Base-by-base conservation (phyloP, 2,329 filamentous ascomycete species). In the Aulographum hederae region DNA sequence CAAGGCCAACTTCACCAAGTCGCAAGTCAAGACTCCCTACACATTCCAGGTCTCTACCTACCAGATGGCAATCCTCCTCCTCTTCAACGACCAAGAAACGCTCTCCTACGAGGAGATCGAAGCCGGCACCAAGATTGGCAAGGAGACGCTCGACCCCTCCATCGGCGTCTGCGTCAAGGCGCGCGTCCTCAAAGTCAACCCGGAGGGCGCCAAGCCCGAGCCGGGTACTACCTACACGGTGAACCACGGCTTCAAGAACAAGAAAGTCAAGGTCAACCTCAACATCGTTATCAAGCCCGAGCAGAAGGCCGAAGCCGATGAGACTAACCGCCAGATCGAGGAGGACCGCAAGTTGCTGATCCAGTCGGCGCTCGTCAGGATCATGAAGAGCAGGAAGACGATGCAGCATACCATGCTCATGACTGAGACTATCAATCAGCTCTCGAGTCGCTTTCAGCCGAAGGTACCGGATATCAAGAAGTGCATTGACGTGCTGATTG, bases 301-400 rank as follows among this genome's bases (percentile, higher is more conserved):
- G 58, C 77, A 86, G 49, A 95, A 94, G 66, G 80, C 89, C 40
- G 89, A 98, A 54, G 78, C 84, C 41, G 85, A 82, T 38, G 89
- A 98, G 51, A 98, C 89, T 5, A 92, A 95, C 64, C 98, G 98
- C 71, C 95, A 84, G 3, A 94, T 98, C 44, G 89, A 98, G 60
- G 89, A 98, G 57, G 89, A 98, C 53, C 72, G 89, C 38, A 95
- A 95, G 58, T 65, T 98, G 38, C 69, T 98, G 36, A 78, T 95
- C 51, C 41, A 98, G 86, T 95, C 89, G 39, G 85, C 86, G 16
- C 95, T 98, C 53, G 89, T 98, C 35, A 81, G 89, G 48, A 94
- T 98, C 61, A 98, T 98, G 89, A 98, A 98, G 64, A 91, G 86
- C 3, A 78, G 89, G 38, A 95, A 98, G 73, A 81, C 78, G 61